These are phyloP conservation scores for Coprinellus micaceus DNA, from an alignment of 768 basidiomycete species.

Conservation along the genomic window DNA sequence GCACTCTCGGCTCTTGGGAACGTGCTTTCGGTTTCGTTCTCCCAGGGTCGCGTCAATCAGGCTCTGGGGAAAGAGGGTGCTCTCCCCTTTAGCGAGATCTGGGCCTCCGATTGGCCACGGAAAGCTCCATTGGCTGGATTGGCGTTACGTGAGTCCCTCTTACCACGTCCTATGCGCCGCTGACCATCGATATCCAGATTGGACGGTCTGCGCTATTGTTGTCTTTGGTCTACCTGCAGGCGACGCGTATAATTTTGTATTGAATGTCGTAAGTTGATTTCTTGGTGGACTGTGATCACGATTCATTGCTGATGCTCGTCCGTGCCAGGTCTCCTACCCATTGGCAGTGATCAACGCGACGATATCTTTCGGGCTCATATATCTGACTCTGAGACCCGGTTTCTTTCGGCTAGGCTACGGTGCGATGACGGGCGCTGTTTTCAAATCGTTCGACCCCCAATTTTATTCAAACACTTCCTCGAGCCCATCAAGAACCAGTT, in stretches of 20 bases:
- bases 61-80: slow-evolving; percentile 56
- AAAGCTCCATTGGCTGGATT: slow-evolving; percentile 52
- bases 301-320: not conserved
- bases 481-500: slow-evolving; percentile 3
- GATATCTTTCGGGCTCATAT: slow-evolving; percentile 45
- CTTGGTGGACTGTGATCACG: not conserved
- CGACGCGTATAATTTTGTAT: slow-evolving; percentile 57
- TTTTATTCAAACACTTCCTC: not conserved
- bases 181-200: slow-evolving; percentile 19
- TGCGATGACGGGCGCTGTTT: not conserved
- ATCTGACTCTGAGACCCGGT: slow-evolving; percentile 17
- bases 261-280: slow-evolving; percentile 39
- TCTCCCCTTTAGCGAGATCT: slow-evolving; percentile 51
- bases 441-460: not conserved
- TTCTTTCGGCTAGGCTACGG: not conserved
- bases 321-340: slow-evolving; percentile 34
- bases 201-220: slow-evolving; percentile 24
- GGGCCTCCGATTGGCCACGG: slow-evolving; percentile 55
- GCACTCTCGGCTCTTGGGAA: slow-evolving; percentile 53
- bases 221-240: slow-evolving; percentile 45
- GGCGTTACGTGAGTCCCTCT: slow-evolving; percentile 38
- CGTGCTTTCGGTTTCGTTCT: slow-evolving; percentile 38
- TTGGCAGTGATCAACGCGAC: slow-evolving; percentile 41
- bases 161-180: not conserved
- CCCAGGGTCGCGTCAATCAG: slow-evolving; percentile 43